Evolutionary conservation across 176 grass and related monocot genomes (phyloP).

Genomic region (bread wheat (Triticum aestivum)): IWGSC_CS_RefSeq_v2.1 NC_057811.1:181318043-181318542

Average conservation of each 20-base stretch:
- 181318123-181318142: conserved; percentile 25
- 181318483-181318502: background rate
- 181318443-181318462: conserved; percentile 1
- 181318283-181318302: conserved; percentile 44
- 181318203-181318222: background rate
- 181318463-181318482: background rate
- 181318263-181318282: background rate
- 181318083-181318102: background rate
- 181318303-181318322: conserved; percentile 8
- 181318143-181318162: conserved; percentile 11
- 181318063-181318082: conserved; percentile 34
- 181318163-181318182: background rate
- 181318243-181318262: conserved; percentile 9
- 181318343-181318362: conserved; percentile 25
- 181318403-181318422: background rate
- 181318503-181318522: conserved; percentile 19
- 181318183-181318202: background rate
- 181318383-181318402: background rate
- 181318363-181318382: background rate
- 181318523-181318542: conserved; percentile 13
- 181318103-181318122: background rate
- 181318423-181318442: background rate
- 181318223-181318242: conserved; percentile 36
- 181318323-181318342: conserved; percentile 32
- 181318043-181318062: too few relatives aligned